Evolutionary conservation across 768 basidiomycete genomes (phyloP).

Genomic region (Russula ochroleuca): DNA sequence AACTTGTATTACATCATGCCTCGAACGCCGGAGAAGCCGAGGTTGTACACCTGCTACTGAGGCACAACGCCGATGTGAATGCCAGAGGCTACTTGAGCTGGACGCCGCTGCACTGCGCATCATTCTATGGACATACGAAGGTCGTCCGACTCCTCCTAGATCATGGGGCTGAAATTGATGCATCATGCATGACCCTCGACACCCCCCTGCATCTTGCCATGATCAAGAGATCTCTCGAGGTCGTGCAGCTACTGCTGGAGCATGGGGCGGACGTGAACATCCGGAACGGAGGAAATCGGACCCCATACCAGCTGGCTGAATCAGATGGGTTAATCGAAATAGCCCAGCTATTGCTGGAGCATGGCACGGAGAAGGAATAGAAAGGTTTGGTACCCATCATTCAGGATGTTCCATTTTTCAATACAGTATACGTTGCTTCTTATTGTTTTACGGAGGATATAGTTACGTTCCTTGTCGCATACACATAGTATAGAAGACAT

Average conservation of each 20-base stretch:
- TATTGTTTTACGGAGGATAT: too few relatives aligned
- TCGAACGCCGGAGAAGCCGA: too few relatives aligned
- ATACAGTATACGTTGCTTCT: too few relatives aligned
- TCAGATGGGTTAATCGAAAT: background rate
- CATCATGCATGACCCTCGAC: too few relatives aligned
- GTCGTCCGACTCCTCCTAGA: background rate
- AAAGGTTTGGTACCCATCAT: background rate
- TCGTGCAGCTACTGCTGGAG: background rate
- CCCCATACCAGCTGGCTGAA: background rate
- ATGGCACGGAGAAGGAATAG: background rate
- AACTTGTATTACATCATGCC: too few relatives aligned
- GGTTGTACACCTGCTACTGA: too few relatives aligned
- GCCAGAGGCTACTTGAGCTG: too few relatives aligned
- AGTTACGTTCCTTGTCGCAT: too few relatives aligned
- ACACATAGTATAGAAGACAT: too few relatives aligned
- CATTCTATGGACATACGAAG: background rate
- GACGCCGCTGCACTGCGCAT: too few relatives aligned
- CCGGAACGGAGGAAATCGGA: background rate
- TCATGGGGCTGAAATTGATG: background rate
- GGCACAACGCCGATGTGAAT: too few relatives aligned
- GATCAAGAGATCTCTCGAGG: rapidly evolving
- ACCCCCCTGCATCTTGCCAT: background rate
- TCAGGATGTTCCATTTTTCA: too few relatives aligned
- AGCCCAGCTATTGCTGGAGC: background rate
- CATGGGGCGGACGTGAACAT: background rate